Evolutionary conservation across 2,329 filamentous ascomycete genomes (phyloP), one percentile per base, ranked within the genome.

Genomic region (Fusarium cicatricum): DNA sequence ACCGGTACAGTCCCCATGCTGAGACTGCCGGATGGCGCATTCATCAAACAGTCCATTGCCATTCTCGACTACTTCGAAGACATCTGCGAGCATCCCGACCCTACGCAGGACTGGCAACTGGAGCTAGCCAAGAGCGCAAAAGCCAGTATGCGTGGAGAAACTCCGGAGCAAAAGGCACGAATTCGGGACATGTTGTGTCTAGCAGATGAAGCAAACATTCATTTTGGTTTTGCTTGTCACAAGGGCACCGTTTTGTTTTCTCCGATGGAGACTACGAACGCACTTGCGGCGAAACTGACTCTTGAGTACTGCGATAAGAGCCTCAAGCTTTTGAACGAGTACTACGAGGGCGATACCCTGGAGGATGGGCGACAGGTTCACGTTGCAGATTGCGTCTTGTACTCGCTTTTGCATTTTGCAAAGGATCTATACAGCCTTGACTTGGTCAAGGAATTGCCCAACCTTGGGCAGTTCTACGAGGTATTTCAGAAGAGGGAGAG

Each of bases 1-100:
- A 19, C 16, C 3, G 62, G 62, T 0, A 49, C 52, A 3, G 48
- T 39, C 2, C 62, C 62, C 0, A 32, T 66, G 0, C 31, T 66
- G 2, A 48, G 49, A 3, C 52, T 66, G 0, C 52, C 59, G 2
- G 55, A 66, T 2, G 59, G 62, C 3, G 31, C 37, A 1, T 66
- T 64, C 9, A 65, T 65, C 47, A 65, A 55, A 10, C 52, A 65
- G 26, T 65, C 62, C 0, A 14, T 66, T 2, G 47, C 62, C 3
- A 65, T 64, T 3, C 17, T 65, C 2, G 50, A 53, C 2, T 66
- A 66, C 7, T 36, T 65, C 1, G 62, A 65, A 14, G 62, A 64
- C 3, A 61, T 55, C 0, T 66, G 62, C n/a, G 38, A 60, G 11
- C 3, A 49, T 2, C 62, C 62, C 0, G 32, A 46, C 11, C 23